These are phyloP conservation scores for Closterium sp. DNA, from an alignment of 139 green algal genomes.

Conservation along the genomic window DNA sequence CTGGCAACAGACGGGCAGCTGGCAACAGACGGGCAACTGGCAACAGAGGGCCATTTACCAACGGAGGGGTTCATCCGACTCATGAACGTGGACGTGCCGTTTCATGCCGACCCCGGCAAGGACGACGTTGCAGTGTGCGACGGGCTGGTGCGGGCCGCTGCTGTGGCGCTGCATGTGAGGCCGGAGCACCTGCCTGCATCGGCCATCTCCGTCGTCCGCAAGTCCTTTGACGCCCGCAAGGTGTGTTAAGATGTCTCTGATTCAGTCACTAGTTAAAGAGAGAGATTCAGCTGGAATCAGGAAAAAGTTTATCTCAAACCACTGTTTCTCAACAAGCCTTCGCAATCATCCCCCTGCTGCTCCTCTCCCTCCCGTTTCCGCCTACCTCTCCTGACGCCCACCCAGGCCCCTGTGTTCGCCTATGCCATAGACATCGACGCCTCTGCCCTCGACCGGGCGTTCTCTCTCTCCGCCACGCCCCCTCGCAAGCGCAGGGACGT, in stretches of 20 bases:
- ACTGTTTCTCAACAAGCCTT: no score
- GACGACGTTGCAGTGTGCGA: constrained; percentile 55
- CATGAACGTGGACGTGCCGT: constrained; percentile 57
- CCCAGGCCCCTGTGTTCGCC: constrained; percentile 51
- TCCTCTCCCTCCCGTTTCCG: neutral
- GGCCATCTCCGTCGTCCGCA: constrained; percentile 40
- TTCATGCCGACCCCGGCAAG: constrained; percentile 63
- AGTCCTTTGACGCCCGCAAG: constrained; percentile 51
- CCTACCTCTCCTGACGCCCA: neutral
- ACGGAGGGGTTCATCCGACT: constrained; percentile 22
- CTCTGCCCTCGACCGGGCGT: constrained; percentile 48
- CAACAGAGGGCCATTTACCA: neutral
- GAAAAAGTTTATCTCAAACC: no score
- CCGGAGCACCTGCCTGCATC: neutral
- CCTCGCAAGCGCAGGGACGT: neutral
- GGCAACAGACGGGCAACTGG: neutral
- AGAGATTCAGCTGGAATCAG: no score
- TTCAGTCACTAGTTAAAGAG: no score
- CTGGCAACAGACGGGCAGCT: neutral
- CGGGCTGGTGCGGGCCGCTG: constrained; percentile 42
- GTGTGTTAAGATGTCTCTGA: no score
- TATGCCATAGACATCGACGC: constrained; percentile 70
- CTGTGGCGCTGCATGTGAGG: constrained; percentile 20
- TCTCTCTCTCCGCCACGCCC: constrained; percentile 26
- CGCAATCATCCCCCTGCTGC: neutral